phyloP scores from a whole-genome alignment of 306 rosid genomes.

The Sphenostylis stenocarpa region DNA sequence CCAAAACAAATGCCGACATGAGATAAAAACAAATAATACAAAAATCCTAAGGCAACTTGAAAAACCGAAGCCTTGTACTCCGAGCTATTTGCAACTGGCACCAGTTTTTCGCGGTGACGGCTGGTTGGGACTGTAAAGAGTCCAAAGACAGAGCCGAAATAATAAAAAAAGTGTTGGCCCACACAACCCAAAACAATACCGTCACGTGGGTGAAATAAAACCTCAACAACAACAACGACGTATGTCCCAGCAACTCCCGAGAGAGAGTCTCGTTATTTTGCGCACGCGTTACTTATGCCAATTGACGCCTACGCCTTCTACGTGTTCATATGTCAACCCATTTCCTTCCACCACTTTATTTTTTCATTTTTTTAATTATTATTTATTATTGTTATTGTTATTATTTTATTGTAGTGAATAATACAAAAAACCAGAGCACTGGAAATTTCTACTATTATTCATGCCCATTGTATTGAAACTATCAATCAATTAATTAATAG shows the following conservation, averaged over 20 bases:
- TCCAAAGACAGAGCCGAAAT: neutral
- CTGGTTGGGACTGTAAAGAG: neutral
- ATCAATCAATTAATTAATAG: no score
- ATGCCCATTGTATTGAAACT: neutral
- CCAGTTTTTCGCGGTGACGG: neutral
- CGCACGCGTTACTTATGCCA: constrained; percentile 68
- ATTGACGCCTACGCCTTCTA: neutral
- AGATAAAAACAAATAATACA: neutral
- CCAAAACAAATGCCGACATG: neutral
- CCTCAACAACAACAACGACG: neutral
- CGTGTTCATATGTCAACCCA: constrained; percentile 33
- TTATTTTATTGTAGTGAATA: no score
- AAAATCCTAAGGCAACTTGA: neutral
- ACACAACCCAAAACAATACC: neutral
- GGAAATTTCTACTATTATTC: neutral
- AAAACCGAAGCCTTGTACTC: no score
- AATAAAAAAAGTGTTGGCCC: neutral
- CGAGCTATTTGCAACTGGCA: neutral
- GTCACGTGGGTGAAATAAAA: neutral
- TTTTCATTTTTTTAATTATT: no score
- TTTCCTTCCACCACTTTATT: neutral
- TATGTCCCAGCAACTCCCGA: neutral
- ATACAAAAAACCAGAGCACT: neutral
- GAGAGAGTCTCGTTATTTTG: constrained; percentile 29
- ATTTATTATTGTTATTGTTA: no score